Base-by-base conservation (phyloP, 78 protist species). In the Speleostelium caveatum region DNA sequence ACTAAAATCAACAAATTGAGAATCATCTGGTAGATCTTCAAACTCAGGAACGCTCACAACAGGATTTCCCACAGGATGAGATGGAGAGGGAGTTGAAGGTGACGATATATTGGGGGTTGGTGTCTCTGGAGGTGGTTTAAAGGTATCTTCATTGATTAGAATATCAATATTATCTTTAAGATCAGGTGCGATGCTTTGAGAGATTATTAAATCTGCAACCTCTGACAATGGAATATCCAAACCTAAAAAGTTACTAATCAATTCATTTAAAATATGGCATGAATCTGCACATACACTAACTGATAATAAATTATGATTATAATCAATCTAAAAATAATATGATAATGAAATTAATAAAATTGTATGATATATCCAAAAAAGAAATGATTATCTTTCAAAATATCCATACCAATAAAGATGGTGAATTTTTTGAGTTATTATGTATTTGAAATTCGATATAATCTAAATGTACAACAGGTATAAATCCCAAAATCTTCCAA, bases 91-190 rank as follows among this genome's bases (percentile, higher is more conserved):
- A n/a, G 17, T 36, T 17, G 74, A 24, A n/a, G n/a, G n/a, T 36
- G 56, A 33, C 30, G 63, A n/a, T 45, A 33, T 61, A 28, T 30
- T 30, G 3, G 68, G 3, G 3, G 78, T 22, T 22, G 55, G n/a
- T 22, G 38, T 74, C 2, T 74, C 36, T 0, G 16, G 5, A 24
- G 83, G 19, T 33, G 24, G 33, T 69, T 62, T 83, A 45, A 83
- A 69, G 16, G 71, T 83, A 69, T 83, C 91, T 45, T 83, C 79
- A 83, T 83, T 83, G n/a, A 83, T 69, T 35, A 83, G n/a, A 42
- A 83, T 83, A 69, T 83, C 91, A 53, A 83, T 83, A 69, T 71
- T 83, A 16, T 83, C 91, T 59, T 83, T 83, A 32, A 83, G 38
- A 45, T 83, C 79, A 8, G 79, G 68, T 22, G 72, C 79, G 33